phyloP scores from a whole-genome alignment of 352 stramenopile species.

The Pythium biforme region DNA sequence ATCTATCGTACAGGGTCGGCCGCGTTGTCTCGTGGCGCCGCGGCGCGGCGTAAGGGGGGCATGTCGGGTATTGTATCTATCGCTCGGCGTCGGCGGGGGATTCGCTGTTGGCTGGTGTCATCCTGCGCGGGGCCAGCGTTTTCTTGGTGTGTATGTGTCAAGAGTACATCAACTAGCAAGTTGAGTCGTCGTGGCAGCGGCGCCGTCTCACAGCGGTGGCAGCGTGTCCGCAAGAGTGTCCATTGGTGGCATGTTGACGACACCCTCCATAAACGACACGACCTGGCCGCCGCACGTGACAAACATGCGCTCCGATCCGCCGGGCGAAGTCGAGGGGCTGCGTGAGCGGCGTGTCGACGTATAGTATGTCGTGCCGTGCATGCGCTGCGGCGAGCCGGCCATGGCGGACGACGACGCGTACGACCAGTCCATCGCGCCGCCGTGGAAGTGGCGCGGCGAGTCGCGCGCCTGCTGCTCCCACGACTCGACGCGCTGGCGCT shows the following conservation, averaged over 20 bases:
- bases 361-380: slow-evolving; percentile 25
- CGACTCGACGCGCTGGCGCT: slow-evolving; percentile 67
- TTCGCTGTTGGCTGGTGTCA: too few relatives aligned
- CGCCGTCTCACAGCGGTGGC: slow-evolving; percentile 18
- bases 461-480: slow-evolving; percentile 50
- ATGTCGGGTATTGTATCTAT: too few relatives aligned
- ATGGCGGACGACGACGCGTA: slow-evolving; percentile 20
- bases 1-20: background rate
- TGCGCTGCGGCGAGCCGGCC: slow-evolving; percentile 26
- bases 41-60: too few relatives aligned
- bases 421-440: slow-evolving; percentile 31
- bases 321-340: slow-evolving; percentile 27
- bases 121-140: too few relatives aligned
- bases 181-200: background rate
- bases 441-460: slow-evolving; percentile 40
- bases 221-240: slow-evolving; percentile 45
- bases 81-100: too few relatives aligned
- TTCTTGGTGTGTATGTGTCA: too few relatives aligned
- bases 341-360: slow-evolving; percentile 10
- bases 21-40: background rate
- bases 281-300: slow-evolving; percentile 79
- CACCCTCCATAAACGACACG: slow-evolving; percentile 81
- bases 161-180: background rate
- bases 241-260: slow-evolving; percentile 69
- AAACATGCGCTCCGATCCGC: slow-evolving; percentile 60